Evolutionary conservation across 257 asterid species (phyloP).

Genomic region (Jacaranda copaia): DNA sequence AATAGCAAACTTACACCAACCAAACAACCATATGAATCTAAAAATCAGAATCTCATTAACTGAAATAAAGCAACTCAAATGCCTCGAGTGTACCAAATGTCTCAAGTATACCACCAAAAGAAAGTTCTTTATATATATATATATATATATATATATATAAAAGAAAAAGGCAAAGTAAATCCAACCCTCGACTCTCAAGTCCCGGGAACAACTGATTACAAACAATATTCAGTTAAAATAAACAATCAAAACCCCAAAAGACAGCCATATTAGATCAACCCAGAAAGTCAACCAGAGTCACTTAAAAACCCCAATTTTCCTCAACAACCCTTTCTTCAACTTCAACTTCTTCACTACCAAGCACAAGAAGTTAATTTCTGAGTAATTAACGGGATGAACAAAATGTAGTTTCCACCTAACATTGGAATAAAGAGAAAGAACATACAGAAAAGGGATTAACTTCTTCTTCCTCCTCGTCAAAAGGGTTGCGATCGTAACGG

Average conservation of each 20-base stretch:
- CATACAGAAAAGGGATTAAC: constrained; percentile 74
- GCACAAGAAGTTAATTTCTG: constrained; percentile 16
- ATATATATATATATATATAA: no score
- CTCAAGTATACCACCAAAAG: background rate
- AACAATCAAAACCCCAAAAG: background rate
- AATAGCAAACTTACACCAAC: constrained; percentile 24
- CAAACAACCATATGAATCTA: constrained; percentile 24
- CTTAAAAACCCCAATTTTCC: constrained; percentile 28
- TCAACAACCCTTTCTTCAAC: constrained; percentile 19
- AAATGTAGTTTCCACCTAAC: background rate
- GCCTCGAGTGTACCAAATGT: constrained; percentile 10
- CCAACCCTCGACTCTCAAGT: constrained; percentile 12
- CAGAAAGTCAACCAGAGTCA: constrained; percentile 39
- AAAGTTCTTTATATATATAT: no score
- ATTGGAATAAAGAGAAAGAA: constrained; percentile 23
- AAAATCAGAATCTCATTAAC: background rate
- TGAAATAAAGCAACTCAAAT: constrained; percentile 14
- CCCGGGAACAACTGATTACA: constrained; percentile 1
- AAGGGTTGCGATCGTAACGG: constrained; percentile 78
- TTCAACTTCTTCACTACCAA: constrained; percentile 17
- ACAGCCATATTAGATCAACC: constrained; percentile 35
- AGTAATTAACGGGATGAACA: background rate
- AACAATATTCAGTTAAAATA: background rate
- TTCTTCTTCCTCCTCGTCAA: constrained; percentile 66
- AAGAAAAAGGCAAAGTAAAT: background rate